phyloP scores from a whole-genome alignment of 768 basidiomycete genomes.

The Candolleomyces eurysporus region DNA sequence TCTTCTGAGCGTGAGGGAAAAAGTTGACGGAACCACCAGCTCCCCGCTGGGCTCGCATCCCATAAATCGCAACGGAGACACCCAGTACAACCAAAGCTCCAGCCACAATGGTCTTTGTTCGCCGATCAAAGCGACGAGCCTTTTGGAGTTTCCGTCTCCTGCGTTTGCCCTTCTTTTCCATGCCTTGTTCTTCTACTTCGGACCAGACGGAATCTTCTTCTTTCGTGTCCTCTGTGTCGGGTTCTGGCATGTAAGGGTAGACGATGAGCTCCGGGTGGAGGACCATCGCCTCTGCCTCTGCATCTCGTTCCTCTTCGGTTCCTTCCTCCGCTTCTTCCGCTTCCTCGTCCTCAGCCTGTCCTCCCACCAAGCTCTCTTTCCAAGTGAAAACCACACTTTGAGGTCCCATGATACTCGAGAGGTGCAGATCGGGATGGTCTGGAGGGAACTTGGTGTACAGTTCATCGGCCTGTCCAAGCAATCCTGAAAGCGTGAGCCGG shows the following conservation, averaged over 20 bases:
- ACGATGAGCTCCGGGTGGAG: slow-evolving; percentile 54
- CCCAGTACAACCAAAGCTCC: slow-evolving; percentile 70
- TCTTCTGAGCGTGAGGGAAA: slow-evolving; percentile 5
- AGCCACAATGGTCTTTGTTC: slow-evolving; percentile 49
- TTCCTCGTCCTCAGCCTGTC: slow-evolving; percentile 26
- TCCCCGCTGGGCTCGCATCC: slow-evolving; percentile 19
- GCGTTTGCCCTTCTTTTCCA: slow-evolving; percentile 1
- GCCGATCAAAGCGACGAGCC: slow-evolving; percentile 13
- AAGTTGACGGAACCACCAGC: neutral
- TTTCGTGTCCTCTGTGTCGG: slow-evolving; percentile 19
- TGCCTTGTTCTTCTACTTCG: neutral
- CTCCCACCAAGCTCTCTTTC: slow-evolving; percentile 50
- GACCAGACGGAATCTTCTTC: neutral
- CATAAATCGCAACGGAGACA: slow-evolving; percentile 65
- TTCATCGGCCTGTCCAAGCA: slow-evolving; percentile 57
- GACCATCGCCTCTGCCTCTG: slow-evolving; percentile 62
- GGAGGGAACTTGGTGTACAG: slow-evolving; percentile 63
- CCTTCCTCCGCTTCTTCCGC: neutral
- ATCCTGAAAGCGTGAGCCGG: slow-evolving; percentile 40
- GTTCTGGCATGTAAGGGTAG: slow-evolving; percentile 37
- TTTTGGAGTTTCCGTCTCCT: slow-evolving; percentile 7
- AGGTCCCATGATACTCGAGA: slow-evolving; percentile 70
- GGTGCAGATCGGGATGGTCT: slow-evolving; percentile 47
- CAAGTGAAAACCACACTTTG: slow-evolving; percentile 77
- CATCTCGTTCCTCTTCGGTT: slow-evolving; percentile 28